Percentiles rank a stretch among this genome's conserved stretches.
Conservation (phyloP, 345 rosid species). For the Eutrema yunnanense region DNA sequence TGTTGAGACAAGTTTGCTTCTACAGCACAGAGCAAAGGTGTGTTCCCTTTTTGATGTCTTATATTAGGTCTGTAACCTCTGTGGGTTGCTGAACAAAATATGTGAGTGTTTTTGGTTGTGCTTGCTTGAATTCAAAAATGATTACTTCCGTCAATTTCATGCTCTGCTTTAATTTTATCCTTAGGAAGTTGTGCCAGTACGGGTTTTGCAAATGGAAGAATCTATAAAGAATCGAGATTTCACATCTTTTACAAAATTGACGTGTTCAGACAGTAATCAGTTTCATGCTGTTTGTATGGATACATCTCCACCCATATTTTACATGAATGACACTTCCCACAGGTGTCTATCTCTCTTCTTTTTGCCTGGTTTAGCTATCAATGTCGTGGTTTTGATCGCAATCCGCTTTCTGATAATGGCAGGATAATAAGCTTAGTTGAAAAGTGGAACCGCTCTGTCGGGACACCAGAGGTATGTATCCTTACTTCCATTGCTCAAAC, state of each 20-base stretch:
- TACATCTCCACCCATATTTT: constrained; percentile 90
- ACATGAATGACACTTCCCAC: constrained; percentile 98
- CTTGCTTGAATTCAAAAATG: background rate
- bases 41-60: constrained; percentile 7
- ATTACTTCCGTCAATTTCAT: background rate
- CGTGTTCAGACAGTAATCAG: constrained; percentile 94
- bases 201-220: constrained; percentile 72
- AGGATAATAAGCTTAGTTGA: constrained; percentile 83
- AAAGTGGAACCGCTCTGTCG: constrained; percentile 76
- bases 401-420: constrained; percentile 20
- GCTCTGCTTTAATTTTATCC: background rate
- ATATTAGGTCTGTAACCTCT: background rate
- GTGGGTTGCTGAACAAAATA: background rate
- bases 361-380: background rate
- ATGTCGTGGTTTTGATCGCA: background rate
- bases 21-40: constrained; percentile 89
- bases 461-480: constrained; percentile 63
- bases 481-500: background rate
- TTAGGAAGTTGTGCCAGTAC: constrained; percentile 87
- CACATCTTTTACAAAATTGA: constrained; percentile 62
- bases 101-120: background rate
- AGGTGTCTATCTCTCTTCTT: constrained; percentile 39
- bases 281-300: constrained; percentile 97
- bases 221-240: constrained; percentile 71
- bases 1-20: constrained; percentile 90